Evolutionary conservation across 2,329 filamentous ascomycete species (phyloP).

Genomic region (Aspergillus uvarum): DNA sequence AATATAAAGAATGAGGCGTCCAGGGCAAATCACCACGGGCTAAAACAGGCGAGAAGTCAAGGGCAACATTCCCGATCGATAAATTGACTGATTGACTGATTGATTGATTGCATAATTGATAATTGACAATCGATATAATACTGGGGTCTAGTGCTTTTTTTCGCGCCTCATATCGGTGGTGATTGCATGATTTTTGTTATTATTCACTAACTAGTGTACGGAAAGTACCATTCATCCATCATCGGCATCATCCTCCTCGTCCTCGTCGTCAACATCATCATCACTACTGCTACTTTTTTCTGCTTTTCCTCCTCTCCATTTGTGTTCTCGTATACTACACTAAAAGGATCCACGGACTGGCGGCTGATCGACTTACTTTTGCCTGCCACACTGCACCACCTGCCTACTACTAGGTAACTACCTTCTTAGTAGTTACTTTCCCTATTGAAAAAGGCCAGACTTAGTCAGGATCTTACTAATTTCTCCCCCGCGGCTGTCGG

Average conservation of each 20-base stretch:
- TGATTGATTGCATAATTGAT: not conserved
- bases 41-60: not conserved
- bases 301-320: not conserved
- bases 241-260: not conserved
- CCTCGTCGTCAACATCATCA: not conserved
- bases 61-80: not conserved
- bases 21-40: not conserved
- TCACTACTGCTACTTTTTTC: not conserved
- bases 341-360: slow-evolving; percentile 10
- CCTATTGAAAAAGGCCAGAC: not conserved
- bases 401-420: not conserved
- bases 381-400: too few species aligned
- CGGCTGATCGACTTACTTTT: slow-evolving; percentile 1
- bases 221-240: too few species aligned
- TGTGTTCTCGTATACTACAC: not conserved
- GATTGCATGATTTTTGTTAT: not conserved
- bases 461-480: not conserved
- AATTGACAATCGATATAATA: too few species aligned
- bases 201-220: not conserved
- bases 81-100: not conserved
- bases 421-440: too few species aligned
- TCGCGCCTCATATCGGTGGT: not conserved
- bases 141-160: not conserved
- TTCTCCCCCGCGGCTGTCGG: slow-evolving; percentile 2
- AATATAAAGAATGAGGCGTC: slow-evolving; percentile 1